Percentiles rank a stretch among this genome's conserved stretches.
phyloP scores from a whole-genome alignment of 179 eudicot species.

The Corrigiola litoralis region DNA sequence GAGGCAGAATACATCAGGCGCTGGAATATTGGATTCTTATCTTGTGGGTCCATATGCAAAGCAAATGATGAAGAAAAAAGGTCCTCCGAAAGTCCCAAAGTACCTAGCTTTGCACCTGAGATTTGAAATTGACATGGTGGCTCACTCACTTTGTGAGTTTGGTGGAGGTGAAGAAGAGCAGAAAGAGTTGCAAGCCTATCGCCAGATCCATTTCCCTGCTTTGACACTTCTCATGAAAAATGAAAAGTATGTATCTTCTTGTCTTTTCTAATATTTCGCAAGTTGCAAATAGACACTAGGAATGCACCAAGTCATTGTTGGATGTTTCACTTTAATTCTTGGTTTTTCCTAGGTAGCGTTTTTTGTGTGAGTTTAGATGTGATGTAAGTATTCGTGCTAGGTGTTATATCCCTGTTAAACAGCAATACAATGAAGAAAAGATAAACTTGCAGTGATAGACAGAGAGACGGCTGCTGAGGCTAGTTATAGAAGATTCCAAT shows the following conservation, averaged over 20 bases:
- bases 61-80: constrained; percentile 30
- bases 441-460: no score
- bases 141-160: constrained; percentile 94
- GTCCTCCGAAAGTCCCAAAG: constrained; percentile 38
- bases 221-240: constrained; percentile 48
- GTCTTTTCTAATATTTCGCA: not conserved
- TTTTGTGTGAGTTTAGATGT: not conserved
- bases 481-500: not conserved
- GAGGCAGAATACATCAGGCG: constrained; percentile 59
- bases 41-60: constrained; percentile 78
- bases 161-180: constrained; percentile 96
- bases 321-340: not conserved
- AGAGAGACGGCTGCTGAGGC: not conserved
- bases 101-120: constrained; percentile 91
- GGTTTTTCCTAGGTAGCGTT: not conserved
- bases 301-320: not conserved
- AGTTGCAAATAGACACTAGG: constrained; percentile 2
- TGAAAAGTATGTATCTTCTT: constrained; percentile 47
- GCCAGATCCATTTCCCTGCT: constrained; percentile 81
- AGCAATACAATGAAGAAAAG: no score
- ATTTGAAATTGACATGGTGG: constrained; percentile 99
- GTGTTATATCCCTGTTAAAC: no score
- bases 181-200: constrained; percentile 82
- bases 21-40: constrained; percentile 64
- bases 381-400: no score